Evolutionary conservation across 306 rosid species (phyloP).

Genomic region (Pyrus communis): DNA sequence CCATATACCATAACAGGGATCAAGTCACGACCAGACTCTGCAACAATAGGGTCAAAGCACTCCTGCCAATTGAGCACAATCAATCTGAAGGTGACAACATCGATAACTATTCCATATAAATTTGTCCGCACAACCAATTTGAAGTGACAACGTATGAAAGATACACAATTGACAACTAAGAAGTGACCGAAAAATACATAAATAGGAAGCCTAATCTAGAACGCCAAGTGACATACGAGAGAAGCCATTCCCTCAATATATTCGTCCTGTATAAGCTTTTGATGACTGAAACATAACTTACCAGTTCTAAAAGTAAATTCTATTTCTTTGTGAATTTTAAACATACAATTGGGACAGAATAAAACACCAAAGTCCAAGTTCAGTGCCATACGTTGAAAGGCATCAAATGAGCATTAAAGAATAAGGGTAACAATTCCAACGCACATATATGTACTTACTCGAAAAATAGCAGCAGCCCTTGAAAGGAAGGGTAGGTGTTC

Average conservation of each 20-base stretch:
- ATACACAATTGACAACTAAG: background rate
- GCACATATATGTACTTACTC: slow-evolving; percentile 42
- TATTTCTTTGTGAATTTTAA: background rate
- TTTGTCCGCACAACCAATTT: background rate
- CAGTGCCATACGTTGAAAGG: background rate
- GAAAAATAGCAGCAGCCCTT: slow-evolving; percentile 85
- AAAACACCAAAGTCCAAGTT: background rate
- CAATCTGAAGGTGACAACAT: slow-evolving; percentile 2
- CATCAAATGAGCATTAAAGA: background rate
- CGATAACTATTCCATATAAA: background rate
- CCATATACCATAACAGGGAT: slow-evolving; percentile 99
- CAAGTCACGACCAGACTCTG: slow-evolving; percentile 90
- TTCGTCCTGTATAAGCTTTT: background rate
- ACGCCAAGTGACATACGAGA: background rate
- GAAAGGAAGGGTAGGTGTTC: slow-evolving; percentile 92
- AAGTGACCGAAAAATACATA: background rate
- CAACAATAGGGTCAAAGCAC: slow-evolving; percentile 98
- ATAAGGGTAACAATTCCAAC: background rate
- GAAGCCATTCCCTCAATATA: background rate
- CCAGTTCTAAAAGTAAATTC: background rate
- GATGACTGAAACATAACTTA: background rate
- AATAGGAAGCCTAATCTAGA: background rate
- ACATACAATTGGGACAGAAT: background rate
- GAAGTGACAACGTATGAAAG: background rate
- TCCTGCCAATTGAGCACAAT: slow-evolving; percentile 50